Evolutionary conservation across 1,284 basidiomycete species (phyloP).

Genomic region (Ganoderma lucidum): DNA sequence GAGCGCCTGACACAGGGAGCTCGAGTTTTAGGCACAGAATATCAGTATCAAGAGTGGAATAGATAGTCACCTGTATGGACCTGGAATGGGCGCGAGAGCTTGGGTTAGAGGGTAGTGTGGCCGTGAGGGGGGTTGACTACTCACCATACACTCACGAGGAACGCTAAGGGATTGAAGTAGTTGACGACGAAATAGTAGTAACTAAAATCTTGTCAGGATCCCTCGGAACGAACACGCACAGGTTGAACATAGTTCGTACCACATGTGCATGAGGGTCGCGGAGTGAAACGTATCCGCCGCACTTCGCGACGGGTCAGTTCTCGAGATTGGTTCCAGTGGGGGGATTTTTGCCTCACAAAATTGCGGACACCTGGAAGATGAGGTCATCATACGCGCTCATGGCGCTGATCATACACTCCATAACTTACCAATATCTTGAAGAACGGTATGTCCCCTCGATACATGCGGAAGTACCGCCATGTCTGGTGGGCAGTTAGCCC

Average conservation of each 20-base stretch:
- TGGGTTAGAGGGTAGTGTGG: background rate
- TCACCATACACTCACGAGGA: conserved; percentile 12
- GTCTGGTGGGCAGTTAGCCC: conserved; percentile 13
- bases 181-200: conserved; percentile 15
- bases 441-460: background rate
- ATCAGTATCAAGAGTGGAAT: no score
- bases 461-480: conserved; percentile 12
- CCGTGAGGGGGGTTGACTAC: background rate
- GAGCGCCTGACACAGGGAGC: background rate
- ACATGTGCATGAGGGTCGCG: background rate
- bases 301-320: background rate
- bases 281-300: conserved; percentile 9
- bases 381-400: background rate
- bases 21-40: background rate
- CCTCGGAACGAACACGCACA: background rate
- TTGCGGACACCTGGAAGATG: background rate
- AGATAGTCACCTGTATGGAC: conserved; percentile 4
- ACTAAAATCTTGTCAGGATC: background rate
- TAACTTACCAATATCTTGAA: conserved; percentile 1
- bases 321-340: background rate
- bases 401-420: background rate
- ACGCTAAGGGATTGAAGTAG: conserved; percentile 2
- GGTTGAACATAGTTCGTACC: background rate
- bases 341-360: background rate
- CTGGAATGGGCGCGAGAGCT: background rate